Conservation (phyloP, 108 stramenopile species). For the Cylindrotheca fusiformis region DNA sequence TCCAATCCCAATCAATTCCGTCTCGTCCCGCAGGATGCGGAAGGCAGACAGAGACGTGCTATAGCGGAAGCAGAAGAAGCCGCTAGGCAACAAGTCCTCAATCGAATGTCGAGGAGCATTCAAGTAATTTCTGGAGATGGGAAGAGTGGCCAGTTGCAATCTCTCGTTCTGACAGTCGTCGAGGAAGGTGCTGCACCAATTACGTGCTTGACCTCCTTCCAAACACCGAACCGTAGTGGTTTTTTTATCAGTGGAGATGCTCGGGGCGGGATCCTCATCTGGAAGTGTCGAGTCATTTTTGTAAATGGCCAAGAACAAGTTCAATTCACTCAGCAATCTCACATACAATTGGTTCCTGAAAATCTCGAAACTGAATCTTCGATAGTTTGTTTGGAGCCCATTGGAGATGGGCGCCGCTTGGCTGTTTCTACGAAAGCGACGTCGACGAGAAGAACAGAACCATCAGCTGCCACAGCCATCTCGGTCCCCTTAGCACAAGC, state of each 20-base stretch:
- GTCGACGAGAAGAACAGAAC: neutral
- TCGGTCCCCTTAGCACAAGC: conserved; percentile 17
- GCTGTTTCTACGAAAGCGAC: conserved; percentile 29
- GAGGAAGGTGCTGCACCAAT: conserved; percentile 21
- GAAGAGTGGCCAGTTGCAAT: neutral
- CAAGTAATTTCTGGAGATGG: conserved; percentile 9
- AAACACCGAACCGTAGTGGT: neutral
- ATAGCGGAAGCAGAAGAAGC: conserved; percentile 34
- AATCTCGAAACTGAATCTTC: neutral
- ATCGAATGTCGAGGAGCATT: conserved; percentile 15
- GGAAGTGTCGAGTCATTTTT: neutral
- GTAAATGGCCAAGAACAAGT: neutral
- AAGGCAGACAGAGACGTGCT: conserved; percentile 24
- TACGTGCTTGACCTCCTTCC: conserved; percentile 11
- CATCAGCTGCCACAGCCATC: conserved; percentile 12
- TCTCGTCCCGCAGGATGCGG: conserved; percentile 43
- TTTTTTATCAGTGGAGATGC: conserved; percentile 1
- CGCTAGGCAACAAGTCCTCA: conserved; percentile 24
- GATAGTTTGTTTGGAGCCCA: conserved; percentile 29
- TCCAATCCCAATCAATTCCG: conserved; percentile 40
- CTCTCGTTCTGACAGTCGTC: conserved; percentile 4
- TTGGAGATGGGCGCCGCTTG: conserved; percentile 15
- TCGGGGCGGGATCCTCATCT: neutral
- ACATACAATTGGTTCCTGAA: neutral
- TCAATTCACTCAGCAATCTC: neutral